Evolutionary conservation across 1,139 yeast species (phyloP).

Genomic region (Candida anutae): DNA sequence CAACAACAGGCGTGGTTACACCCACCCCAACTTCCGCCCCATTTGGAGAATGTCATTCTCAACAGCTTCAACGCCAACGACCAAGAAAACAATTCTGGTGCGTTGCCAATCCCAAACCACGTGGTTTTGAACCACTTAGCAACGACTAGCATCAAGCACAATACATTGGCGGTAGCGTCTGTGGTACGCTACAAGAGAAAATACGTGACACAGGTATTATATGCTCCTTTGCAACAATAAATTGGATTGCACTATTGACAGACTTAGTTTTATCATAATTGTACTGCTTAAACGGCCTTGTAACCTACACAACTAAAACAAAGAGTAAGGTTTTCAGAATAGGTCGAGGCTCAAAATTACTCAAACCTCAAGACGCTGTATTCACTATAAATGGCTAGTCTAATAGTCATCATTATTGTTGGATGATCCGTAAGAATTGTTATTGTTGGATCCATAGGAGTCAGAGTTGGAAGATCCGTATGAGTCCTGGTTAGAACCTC

Average conservation of each 20-base stretch:
- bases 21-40: constrained; percentile 47
- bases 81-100: constrained; percentile 40
- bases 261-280: background rate
- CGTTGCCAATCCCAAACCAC: constrained; percentile 43
- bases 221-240: constrained; percentile 37
- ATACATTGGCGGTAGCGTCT: constrained; percentile 42
- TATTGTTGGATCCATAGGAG: constrained; percentile 2
- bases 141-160: constrained; percentile 42
- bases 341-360: background rate
- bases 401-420: background rate
- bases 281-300: background rate
- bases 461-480: constrained; percentile 7
- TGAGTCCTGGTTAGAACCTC: constrained; percentile 2
- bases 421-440: background rate
- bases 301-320: background rate
- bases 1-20: constrained; percentile 62
- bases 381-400: background rate
- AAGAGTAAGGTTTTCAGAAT: background rate
- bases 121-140: constrained; percentile 43
- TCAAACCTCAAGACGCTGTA: background rate
- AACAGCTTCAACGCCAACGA: constrained; percentile 41
- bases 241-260: background rate
- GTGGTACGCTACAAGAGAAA: constrained; percentile 41
- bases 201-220: constrained; percentile 42
- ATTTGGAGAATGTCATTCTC: constrained; percentile 39